phyloP scores from a whole-genome alignment of 2,329 filamentous ascomycete species.

The Sphaerulina populicola region DNA sequence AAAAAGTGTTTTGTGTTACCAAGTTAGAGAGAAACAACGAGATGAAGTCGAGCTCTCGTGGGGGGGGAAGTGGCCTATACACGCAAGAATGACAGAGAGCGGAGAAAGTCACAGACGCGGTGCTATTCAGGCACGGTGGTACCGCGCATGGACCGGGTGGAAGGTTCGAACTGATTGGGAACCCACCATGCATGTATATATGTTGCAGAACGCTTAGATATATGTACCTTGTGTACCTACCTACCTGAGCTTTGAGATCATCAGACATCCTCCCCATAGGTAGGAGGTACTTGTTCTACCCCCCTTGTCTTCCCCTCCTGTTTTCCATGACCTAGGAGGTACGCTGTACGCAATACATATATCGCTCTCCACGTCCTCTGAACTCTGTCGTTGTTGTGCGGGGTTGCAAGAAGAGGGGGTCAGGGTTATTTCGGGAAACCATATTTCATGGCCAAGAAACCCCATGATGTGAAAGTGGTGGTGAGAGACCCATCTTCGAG shows the following conservation, averaged over 20 bases:
- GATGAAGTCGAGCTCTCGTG: background rate
- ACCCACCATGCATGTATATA: no score
- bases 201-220: no score
- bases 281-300: no score
- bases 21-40: background rate
- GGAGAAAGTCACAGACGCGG: no score
- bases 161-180: no score
- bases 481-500: background rate
- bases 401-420: background rate
- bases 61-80: background rate
- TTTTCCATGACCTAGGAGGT: no score
- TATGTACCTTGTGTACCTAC: no score
- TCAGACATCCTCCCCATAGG: no score
- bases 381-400: background rate
- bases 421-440: background rate
- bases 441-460: background rate
- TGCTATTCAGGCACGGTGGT: no score
- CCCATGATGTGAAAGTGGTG: background rate
- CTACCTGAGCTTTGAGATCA: no score
- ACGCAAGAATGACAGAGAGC: slow-evolving; percentile 5
- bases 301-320: no score
- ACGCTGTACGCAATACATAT: background rate
- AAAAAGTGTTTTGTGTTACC: background rate
- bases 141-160: no score
- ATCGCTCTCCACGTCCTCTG: background rate